Evolutionary conservation across 2,329 filamentous ascomycete species (phyloP).

Genomic region (Coleophoma cylindrospora): DNA sequence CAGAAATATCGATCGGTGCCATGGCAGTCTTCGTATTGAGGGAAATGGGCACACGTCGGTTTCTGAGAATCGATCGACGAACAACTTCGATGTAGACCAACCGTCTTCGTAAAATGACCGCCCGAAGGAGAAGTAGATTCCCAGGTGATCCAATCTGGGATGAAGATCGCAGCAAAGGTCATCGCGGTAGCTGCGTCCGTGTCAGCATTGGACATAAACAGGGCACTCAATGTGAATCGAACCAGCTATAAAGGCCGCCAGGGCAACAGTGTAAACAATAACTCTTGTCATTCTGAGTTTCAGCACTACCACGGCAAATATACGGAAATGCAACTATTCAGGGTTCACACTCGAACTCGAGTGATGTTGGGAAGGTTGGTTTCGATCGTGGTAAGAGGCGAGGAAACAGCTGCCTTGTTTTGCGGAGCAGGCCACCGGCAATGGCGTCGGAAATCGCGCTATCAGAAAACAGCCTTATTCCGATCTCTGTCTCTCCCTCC

Average conservation of each 20-base stretch:
- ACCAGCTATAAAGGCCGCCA: conserved; percentile 38
- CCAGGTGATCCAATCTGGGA: conserved; percentile 69
- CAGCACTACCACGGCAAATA: background rate
- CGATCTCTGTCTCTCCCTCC: no score
- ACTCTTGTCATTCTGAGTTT: conserved; percentile 34
- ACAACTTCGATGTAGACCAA: conserved; percentile 79
- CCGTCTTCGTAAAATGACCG: conserved; percentile 55
- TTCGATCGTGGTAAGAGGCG: no score
- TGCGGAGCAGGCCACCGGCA: no score
- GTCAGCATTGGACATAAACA: conserved; percentile 1
- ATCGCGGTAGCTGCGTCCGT: conserved; percentile 68
- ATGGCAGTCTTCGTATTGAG: conserved; percentile 59
- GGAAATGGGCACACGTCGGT: conserved; percentile 58
- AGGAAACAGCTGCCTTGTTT: no score
- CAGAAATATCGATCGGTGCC: conserved; percentile 66
- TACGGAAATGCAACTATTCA: no score
- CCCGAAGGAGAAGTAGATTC: conserved; percentile 42
- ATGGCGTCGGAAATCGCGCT: no score
- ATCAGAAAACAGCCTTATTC: no score
- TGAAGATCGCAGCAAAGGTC: conserved; percentile 63
- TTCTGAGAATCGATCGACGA: conserved; percentile 45
- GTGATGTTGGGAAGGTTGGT: no score
- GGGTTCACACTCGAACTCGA: no score
- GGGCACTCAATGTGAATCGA: conserved; percentile 16
- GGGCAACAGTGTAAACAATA: conserved; percentile 33